Evolutionary conservation across 768 basidiomycete species (phyloP), one percentile per base, ranked within the genome.

Genomic region (Macrolepiota albuminosa): DNA sequence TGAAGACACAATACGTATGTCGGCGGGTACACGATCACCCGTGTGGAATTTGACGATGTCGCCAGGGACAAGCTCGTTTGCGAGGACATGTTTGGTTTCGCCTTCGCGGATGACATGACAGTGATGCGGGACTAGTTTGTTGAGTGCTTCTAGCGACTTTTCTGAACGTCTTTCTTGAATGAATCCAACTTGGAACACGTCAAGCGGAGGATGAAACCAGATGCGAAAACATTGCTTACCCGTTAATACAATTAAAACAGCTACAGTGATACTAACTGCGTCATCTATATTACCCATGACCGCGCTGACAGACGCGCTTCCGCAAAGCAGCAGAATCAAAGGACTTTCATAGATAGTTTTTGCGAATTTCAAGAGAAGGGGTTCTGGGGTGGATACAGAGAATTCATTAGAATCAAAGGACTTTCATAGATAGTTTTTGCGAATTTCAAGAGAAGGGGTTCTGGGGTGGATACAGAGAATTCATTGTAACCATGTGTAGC

Each of bases 361-460:
- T 14, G 88, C 86, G 70, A 98, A 98, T 74, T 97, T 97, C 69
- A 94, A 73, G 43, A 88, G 74, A 9, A 88, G 72, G 0, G 92
- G 88, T 67, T 97, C 94, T 2, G 93, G 86, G 0, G 89, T 76
- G 0, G 84, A 81, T 13, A 98, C 91, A 1, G 91, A 84, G 70
- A 98, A 98, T 73, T 98, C 95, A 75, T 98, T 98, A 98, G 76
- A 68, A 96, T 97, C 3, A 98, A 76, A 2, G 96, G 95, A 68
- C 87, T 93, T 75, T 98, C 95, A 72, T 95, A 97, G 53, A 98
- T 94, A 39, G 91, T 95, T 72, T 95, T 95, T 14, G 88, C 86
- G 70, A 98, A 98, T 74, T 97, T 97, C 69, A 95, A 73, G 43
- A 88, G 74, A 9, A 88, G 72, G 0, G 92, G 88, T 67, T 97